Evolutionary conservation across 1,284 basidiomycete genomes (phyloP).

Genomic region (Heliocybe sulcata): DNA sequence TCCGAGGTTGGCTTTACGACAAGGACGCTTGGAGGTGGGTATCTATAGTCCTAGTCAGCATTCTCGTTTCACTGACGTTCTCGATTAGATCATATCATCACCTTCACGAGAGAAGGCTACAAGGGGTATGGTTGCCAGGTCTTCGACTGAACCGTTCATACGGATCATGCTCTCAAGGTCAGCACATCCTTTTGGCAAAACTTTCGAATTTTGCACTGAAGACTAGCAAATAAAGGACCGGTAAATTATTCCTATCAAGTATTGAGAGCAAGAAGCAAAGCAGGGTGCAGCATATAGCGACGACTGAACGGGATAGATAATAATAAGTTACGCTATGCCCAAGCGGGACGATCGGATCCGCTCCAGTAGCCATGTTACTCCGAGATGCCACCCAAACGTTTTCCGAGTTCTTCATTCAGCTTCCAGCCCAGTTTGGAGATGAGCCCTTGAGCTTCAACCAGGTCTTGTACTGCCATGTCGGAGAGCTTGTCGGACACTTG

Average conservation of each 20-base stretch:
- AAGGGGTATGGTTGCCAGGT: slow-evolving; percentile 42
- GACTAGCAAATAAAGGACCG: too few species aligned
- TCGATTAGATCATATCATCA: slow-evolving; percentile 46
- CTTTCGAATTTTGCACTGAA: too few species aligned
- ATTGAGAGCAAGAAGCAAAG: neutral
- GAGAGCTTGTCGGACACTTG: slow-evolving; percentile 26
- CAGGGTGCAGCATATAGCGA: neutral
- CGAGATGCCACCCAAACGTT: slow-evolving; percentile 15
- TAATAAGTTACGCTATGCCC: neutral
- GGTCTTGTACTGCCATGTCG: slow-evolving; percentile 28
- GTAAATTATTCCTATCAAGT: neutral
- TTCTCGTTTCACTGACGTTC: slow-evolving; percentile 3
- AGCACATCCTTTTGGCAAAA: too few species aligned
- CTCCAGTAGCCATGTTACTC: neutral
- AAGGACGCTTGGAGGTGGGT: slow-evolving; percentile 57
- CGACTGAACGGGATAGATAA: neutral
- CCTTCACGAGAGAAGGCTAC: slow-evolving; percentile 54
- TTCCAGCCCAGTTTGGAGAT: slow-evolving; percentile 28
- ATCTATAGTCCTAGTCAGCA: neutral
- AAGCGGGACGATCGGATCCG: neutral
- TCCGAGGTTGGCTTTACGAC: slow-evolving; percentile 73
- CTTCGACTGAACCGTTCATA: slow-evolving; percentile 13
- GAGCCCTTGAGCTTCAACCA: slow-evolving; percentile 27
- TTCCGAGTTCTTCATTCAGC: slow-evolving; percentile 28
- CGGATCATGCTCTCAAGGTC: neutral